Conservation (phyloP, 805 yeast genomes). For the Saccharomycopsis babjevae region DNA sequence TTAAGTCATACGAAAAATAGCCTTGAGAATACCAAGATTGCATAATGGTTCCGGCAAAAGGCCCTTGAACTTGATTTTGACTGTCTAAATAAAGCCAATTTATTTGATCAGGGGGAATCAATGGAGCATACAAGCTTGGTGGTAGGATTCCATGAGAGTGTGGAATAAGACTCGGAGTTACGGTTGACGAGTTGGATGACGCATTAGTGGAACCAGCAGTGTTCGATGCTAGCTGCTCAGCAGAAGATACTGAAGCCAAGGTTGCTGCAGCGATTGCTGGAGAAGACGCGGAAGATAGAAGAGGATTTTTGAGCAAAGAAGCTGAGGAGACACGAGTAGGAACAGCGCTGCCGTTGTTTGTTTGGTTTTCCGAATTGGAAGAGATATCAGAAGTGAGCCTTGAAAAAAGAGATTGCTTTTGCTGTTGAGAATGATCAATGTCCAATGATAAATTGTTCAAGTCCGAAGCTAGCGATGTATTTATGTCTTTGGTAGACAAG, state of each 20-base stretch:
- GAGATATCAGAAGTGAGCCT: neutral
- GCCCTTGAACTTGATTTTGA: constrained; percentile 65
- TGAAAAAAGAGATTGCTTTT: neutral
- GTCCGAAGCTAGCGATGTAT: neutral
- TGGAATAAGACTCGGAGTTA: neutral
- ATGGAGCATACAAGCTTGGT: constrained; percentile 14
- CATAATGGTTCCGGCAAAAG: constrained; percentile 66
- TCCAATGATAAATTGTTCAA: neutral
- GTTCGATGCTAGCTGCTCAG: neutral
- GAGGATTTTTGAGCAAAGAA: neutral
- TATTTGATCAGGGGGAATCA: constrained; percentile 33
- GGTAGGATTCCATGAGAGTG: constrained; percentile 2
- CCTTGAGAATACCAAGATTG: constrained; percentile 63
- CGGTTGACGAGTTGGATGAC: neutral
- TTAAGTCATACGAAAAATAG: constrained; percentile 45
- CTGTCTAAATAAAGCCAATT: constrained; percentile 72
- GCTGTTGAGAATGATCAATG: neutral
- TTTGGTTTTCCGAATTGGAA: neutral
- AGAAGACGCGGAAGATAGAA: neutral
- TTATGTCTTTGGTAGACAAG: neutral
- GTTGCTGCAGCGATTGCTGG: neutral
- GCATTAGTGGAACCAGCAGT: neutral
- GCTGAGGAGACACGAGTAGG: neutral
- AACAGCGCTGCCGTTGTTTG: neutral
- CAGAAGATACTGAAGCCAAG: neutral